Conservation (phyloP, 129 eudicot species). For the Rutidosis leptorrhynchoides region DNA sequence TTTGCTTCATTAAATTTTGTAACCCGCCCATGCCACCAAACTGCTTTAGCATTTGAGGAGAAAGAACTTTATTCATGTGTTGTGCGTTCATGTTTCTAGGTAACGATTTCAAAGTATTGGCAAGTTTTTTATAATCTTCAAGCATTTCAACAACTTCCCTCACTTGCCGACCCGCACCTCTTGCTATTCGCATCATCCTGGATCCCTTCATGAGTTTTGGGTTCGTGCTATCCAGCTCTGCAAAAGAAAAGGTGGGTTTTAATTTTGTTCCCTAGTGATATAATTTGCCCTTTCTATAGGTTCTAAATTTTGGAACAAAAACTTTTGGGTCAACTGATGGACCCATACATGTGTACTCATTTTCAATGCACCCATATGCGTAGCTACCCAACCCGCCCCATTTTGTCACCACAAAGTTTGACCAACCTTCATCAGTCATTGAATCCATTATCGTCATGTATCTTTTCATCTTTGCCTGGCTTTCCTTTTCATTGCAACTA, state of each 20-base stretch:
- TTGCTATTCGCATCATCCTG: conserved; percentile 83
- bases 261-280: background rate
- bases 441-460: conserved; percentile 99
- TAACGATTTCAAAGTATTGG: conserved; percentile 83
- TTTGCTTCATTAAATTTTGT: conserved; percentile 85
- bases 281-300: no score
- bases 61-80: conserved; percentile 91
- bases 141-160: conserved; percentile 86
- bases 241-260: conserved; percentile 2
- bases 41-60: conserved; percentile 92
- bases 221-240: conserved; percentile 93
- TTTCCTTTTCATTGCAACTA: conserved; percentile 83
- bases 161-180: conserved; percentile 82
- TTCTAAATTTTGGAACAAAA: background rate
- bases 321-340: background rate
- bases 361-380: background rate
- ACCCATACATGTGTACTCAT: background rate
- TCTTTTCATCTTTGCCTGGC: conserved; percentile 92
- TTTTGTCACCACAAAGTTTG: no score
- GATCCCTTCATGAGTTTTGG: conserved; percentile 87
- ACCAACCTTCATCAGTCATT: conserved; percentile 92
- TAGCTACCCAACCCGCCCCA: background rate
- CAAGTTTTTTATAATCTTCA: conserved; percentile 89
- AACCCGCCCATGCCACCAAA: conserved; percentile 98
- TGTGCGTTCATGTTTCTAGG: conserved; percentile 92